Base-by-base conservation (phyloP, 2,329 filamentous ascomycete genomes). In the Myriosclerotinia curreyana region DNA sequence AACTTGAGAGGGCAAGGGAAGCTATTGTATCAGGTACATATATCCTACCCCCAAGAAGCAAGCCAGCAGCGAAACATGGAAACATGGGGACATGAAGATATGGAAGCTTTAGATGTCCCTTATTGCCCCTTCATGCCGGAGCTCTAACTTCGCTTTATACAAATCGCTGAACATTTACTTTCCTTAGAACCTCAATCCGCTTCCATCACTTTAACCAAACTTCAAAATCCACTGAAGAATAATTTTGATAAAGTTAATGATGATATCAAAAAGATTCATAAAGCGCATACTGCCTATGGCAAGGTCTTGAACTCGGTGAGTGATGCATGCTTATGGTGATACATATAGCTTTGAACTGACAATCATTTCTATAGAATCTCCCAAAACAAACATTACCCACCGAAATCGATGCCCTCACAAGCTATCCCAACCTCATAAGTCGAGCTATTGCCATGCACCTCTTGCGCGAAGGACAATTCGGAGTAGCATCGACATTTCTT, bases 401-500 rank as follows among this genome's bases (percentile, higher is more conserved):
- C 72, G 90, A 93, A 65, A 87, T 92, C 71, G 92, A 96, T 76
- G 89, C 87, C 42, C 86, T 97, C 76, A 87, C 86, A 1, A 84
- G 87, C 25, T 87, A 96, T 69, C 83, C 89, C 5, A 81, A 83
- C 20, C 82, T 97, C 15, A 91, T 98, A 74, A 96, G 97, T 77
- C 86, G 93, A 64, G 94, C 95, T 8, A 96, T 99, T 71, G 91
- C 91, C 12, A 97, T 98, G 92, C 95, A 99, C 74, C 83, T 99
- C 28, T 83, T 99, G 48, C 90, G 95, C 49, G 94, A 98, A 78
- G 95, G 95, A 56, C 90, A 96, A 74, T 99, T 99, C 76, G 83
- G 82, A 28, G 93, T 96, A 2, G 94, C 94, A 15, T 86, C 88
- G 20, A 92, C 88, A 1, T 97, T 99, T 71, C 85, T 96, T 56